These are phyloP conservation scores for Tuber magnatum DNA, from an alignment of 495 filamentous ascomycete species.

Conservation along the genomic window DNA sequence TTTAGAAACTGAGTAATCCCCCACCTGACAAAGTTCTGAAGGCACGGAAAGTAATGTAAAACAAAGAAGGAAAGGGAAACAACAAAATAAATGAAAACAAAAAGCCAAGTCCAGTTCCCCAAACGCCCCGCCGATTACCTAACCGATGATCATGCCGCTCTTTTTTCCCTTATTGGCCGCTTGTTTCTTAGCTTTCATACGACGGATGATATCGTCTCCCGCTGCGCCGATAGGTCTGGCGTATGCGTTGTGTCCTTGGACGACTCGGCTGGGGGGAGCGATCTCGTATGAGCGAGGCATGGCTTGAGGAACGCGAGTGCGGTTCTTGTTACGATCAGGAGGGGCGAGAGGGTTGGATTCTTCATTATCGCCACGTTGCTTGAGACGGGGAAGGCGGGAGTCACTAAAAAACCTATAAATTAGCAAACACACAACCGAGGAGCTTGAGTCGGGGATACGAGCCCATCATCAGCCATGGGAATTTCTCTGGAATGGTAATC, in stretches of 20 bases:
- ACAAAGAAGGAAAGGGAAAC: not conserved
- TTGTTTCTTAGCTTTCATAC: slow-evolving; percentile 40
- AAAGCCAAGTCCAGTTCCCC: slow-evolving; percentile 19
- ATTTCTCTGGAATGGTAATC: slow-evolving; percentile 55
- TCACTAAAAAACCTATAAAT: slow-evolving; percentile 11
- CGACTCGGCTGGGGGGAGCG: slow-evolving; percentile 31
- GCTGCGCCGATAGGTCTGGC: slow-evolving; percentile 32
- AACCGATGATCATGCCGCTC: slow-evolving; percentile 36
- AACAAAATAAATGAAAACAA: slow-evolving; percentile 8
- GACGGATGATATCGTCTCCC: slow-evolving; percentile 39
- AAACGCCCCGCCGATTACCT: slow-evolving; percentile 25
- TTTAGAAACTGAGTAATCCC: not conserved
- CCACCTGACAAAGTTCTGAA: not conserved
- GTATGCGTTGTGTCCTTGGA: slow-evolving; percentile 31
- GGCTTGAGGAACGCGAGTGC: slow-evolving; percentile 34
- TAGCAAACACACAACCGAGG: not conserved
- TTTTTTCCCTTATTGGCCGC: slow-evolving; percentile 36
- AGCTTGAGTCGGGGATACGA: slow-evolving; percentile 10
- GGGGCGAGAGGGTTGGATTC: slow-evolving; percentile 36
- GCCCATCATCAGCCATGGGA: slow-evolving; percentile 26
- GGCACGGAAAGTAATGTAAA: not conserved
- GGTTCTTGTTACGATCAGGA: slow-evolving; percentile 35
- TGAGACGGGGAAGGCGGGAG: slow-evolving; percentile 13
- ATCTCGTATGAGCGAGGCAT: slow-evolving; percentile 41
- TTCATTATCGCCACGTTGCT: slow-evolving; percentile 27